phyloP scores from a whole-genome alignment of 306 rosid species.

The Biancaea sappan region DNA sequence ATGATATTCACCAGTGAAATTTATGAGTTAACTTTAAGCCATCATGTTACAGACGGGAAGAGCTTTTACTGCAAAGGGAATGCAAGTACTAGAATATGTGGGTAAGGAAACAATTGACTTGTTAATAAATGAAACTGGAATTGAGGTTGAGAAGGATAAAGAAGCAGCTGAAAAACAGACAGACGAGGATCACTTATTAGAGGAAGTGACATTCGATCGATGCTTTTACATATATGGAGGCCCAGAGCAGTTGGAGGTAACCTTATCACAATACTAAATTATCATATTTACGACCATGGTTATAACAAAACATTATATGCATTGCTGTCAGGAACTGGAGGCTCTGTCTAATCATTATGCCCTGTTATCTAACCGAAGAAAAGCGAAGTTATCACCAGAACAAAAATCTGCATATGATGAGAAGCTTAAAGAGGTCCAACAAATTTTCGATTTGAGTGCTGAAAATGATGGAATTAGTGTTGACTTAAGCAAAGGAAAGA shows the following conservation, averaged over 20 bases:
- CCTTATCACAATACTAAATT: conserved; percentile 31
- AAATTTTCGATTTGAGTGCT: conserved; percentile 70
- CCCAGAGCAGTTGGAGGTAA: conserved; percentile 98
- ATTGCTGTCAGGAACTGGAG: conserved; percentile 80
- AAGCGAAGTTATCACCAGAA: conserved; percentile 71
- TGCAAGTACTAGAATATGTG: conserved; percentile 94
- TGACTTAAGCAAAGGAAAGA: conserved; percentile 76
- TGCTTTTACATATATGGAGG: conserved; percentile 99
- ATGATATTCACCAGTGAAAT: conserved; percentile 25
- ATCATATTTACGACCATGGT: conserved; percentile 8
- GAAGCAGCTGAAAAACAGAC: conserved; percentile 48
- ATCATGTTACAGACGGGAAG: conserved; percentile 72
- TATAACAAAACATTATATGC: conserved; percentile 29
- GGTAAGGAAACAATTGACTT: conserved; percentile 96
- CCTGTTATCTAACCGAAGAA: conserved; percentile 81
- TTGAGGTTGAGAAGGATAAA: conserved; percentile 72
- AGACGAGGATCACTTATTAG: conserved; percentile 67
- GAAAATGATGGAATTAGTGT: conserved; percentile 63
- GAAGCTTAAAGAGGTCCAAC: conserved; percentile 88
- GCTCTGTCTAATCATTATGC: conserved; percentile 91
- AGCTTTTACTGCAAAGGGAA: conserved; percentile 94
- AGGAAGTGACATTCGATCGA: conserved; percentile 93
- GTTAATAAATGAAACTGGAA: conserved; percentile 89
- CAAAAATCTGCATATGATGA: conserved; percentile 78
- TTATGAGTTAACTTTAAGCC: conserved; percentile 38